Conservation (phyloP, 1,284 basidiomycete species). For the Polyporus tsugae region DNA sequence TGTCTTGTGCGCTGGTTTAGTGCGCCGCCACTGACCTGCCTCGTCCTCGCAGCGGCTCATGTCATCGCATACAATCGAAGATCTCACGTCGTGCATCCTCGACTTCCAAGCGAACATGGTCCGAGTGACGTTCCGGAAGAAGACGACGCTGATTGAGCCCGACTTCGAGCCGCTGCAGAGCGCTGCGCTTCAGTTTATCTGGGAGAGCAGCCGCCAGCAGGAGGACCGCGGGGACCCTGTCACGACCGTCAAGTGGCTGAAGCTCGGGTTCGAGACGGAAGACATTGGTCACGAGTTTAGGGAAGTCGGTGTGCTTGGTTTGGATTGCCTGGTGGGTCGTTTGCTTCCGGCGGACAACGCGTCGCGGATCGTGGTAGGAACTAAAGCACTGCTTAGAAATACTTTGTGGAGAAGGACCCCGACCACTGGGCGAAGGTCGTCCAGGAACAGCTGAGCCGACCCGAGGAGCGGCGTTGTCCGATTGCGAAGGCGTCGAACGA, state of each 20-base stretch:
- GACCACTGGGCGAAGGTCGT: slow-evolving; percentile 88
- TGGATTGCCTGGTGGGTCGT: slow-evolving; percentile 81
- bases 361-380: not conserved
- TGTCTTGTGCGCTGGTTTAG: too few species aligned
- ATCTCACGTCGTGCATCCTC: slow-evolving; percentile 86
- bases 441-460: slow-evolving; percentile 85
- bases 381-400: slow-evolving; percentile 43
- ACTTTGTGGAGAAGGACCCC: slow-evolving; percentile 57
- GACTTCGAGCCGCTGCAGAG: slow-evolving; percentile 68
- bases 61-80: slow-evolving; percentile 87
- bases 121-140: slow-evolving; percentile 82
- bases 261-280: slow-evolving; percentile 84
- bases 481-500: slow-evolving; percentile 89
- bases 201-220: slow-evolving; percentile 67
- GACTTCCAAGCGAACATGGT: slow-evolving; percentile 93
- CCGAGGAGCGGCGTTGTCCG: slow-evolving; percentile 83
- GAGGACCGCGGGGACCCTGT: slow-evolving; percentile 60
- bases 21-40: too few species aligned
- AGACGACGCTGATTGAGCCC: slow-evolving; percentile 80
- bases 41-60: slow-evolving; percentile 73
- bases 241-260: slow-evolving; percentile 73
- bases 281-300: slow-evolving; percentile 84
- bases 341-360: not conserved
- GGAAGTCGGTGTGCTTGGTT: slow-evolving; percentile 85
- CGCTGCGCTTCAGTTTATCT: slow-evolving; percentile 74